Conservation (phyloP, 2,329 filamentous ascomycete species). For the Biscogniauxia mediterranea region DNA sequence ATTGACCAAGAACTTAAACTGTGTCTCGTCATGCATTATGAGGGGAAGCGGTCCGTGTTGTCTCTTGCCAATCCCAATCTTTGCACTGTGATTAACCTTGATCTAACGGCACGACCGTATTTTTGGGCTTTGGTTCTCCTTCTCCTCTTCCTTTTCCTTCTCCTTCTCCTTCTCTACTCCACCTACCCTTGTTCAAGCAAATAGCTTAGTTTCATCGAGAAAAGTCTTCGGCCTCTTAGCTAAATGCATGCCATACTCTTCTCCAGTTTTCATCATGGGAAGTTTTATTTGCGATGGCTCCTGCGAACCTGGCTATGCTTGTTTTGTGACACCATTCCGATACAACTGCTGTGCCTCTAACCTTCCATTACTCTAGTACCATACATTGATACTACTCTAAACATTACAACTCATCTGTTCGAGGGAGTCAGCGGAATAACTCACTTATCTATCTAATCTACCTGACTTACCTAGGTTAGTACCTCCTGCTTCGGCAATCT, state of each 20-base stretch:
- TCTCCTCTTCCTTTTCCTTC: too few relatives aligned
- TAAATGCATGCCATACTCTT: background rate
- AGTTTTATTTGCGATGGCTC: background rate
- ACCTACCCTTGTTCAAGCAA: background rate
- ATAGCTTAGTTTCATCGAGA: background rate
- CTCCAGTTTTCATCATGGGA: constrained; percentile 1
- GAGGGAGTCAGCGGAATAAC: too few relatives aligned
- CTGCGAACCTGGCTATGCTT: background rate
- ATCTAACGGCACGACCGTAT: background rate
- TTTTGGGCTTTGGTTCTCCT: background rate
- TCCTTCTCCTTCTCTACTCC: background rate
- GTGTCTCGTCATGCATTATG: background rate
- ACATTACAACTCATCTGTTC: too few relatives aligned
- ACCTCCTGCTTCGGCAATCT: too few relatives aligned
- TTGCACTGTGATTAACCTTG: background rate
- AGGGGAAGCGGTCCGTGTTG: background rate
- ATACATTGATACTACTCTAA: too few relatives aligned
- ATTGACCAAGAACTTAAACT: background rate
- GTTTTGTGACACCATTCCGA: background rate
- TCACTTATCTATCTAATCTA: too few relatives aligned
- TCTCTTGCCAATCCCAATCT: background rate
- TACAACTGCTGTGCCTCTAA: too few relatives aligned
- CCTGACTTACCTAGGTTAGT: too few relatives aligned
- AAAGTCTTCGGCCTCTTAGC: background rate
- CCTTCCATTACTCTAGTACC: too few relatives aligned